A percentile compares a stretch with the other conserved stretches of the same genome.
phyloP scores from a whole-genome alignment of 345 rosid species.

The Salix brachista region DNA sequence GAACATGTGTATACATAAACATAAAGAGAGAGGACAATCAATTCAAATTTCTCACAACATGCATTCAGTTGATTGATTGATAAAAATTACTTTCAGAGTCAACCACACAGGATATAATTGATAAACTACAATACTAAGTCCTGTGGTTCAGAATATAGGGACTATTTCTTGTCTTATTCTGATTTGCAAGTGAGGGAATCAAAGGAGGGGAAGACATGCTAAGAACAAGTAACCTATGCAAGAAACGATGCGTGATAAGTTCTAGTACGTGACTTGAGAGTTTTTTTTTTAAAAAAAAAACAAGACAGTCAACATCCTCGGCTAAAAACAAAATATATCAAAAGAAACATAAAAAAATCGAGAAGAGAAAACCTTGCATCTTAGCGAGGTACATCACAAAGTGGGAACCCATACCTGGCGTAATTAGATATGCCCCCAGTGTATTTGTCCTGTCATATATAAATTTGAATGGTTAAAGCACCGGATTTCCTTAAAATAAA shows the following conservation, averaged over 20 bases:
- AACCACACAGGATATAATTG: no score
- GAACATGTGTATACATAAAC: neutral
- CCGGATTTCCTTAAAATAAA: slow-evolving; percentile 3
- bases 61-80: no score
- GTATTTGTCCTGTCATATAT: slow-evolving; percentile 65
- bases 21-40: neutral
- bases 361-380: slow-evolving; percentile 64
- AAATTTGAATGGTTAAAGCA: slow-evolving; percentile 18
- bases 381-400: slow-evolving; percentile 87
- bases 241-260: neutral
- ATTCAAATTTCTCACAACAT: no score
- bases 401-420: slow-evolving; percentile 89
- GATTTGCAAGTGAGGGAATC: no score
- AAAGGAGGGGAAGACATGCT: no score
- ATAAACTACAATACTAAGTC: no score
- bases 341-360: neutral
- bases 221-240: neutral
- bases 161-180: no score
- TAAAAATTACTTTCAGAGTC: no score
- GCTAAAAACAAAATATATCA: no score
- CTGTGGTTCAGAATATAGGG: no score
- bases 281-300: neutral
- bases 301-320: no score
- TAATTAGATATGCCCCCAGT: slow-evolving; percentile 73
- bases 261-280: neutral